A percentile compares a stretch with the other conserved stretches of the same genome.
phyloP scores from a whole-genome alignment of 2,329 filamentous ascomycete species.

The Aspergillus ochraceus region DNA sequence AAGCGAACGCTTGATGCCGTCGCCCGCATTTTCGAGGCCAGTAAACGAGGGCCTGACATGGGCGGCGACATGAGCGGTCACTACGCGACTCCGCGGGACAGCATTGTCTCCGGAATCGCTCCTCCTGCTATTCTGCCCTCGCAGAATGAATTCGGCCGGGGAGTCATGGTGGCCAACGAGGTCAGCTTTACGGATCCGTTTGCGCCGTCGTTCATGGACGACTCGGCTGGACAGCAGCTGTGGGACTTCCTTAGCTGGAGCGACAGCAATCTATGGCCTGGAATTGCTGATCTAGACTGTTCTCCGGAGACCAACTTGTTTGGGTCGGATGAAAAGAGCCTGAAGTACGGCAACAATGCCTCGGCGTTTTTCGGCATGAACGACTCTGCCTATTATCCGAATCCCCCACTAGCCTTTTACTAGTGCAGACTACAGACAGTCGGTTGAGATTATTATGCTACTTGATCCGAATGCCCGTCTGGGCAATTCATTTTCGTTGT shows the following conservation, averaged over 20 bases:
- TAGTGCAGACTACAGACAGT: background rate
- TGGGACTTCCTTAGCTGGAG: slow-evolving; percentile 43
- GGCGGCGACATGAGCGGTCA: slow-evolving; percentile 11
- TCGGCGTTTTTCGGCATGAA: slow-evolving; percentile 22
- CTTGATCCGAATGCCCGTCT: too few relatives aligned
- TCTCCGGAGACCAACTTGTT: slow-evolving; percentile 25
- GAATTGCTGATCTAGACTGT: slow-evolving; percentile 26
- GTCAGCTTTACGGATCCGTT: slow-evolving; percentile 26
- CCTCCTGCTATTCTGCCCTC: slow-evolving; percentile 13
- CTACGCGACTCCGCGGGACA: slow-evolving; percentile 20
- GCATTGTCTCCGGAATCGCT: slow-evolving; percentile 9
- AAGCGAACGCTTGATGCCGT: slow-evolving; percentile 64
- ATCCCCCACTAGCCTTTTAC: slow-evolving; percentile 27
- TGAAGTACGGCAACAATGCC: slow-evolving; percentile 23
- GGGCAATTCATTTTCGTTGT: background rate
- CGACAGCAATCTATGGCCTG: slow-evolving; percentile 34
- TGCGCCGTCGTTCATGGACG: slow-evolving; percentile 26
- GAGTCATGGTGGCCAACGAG: slow-evolving; percentile 19
- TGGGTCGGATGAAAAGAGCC: slow-evolving; percentile 27
- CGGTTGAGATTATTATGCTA: too few relatives aligned
- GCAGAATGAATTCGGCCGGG: slow-evolving; percentile 19
- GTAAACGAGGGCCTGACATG: slow-evolving; percentile 30
- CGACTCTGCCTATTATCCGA: slow-evolving; percentile 28
- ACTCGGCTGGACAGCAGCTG: slow-evolving; percentile 32
- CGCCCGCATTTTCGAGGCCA: slow-evolving; percentile 63